These are phyloP conservation scores for Aspergillus steynii DNA, from an alignment of 495 filamentous ascomycete species.

Conservation along the genomic window DNA sequence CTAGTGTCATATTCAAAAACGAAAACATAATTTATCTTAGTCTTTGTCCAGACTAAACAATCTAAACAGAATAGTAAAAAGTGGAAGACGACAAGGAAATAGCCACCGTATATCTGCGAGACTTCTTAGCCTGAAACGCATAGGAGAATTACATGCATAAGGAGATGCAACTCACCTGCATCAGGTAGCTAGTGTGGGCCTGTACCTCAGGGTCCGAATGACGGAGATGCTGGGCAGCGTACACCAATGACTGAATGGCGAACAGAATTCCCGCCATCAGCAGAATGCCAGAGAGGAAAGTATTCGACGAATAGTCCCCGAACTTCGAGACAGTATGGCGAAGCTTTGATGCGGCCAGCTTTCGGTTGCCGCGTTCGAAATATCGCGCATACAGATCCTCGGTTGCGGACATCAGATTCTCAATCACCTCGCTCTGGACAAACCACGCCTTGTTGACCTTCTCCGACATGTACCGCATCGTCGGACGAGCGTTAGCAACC, in stretches of 20 bases:
- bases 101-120: conserved; percentile 77
- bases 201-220: conserved; percentile 45
- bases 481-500: conserved; percentile 71
- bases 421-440: conserved; percentile 78
- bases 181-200: conserved; percentile 67
- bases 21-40: conserved; percentile 93
- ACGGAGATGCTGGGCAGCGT: conserved; percentile 56
- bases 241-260: conserved; percentile 70
- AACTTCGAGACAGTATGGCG: conserved; percentile 63
- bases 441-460: conserved; percentile 90
- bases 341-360: conserved; percentile 84
- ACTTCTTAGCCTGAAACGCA: not conserved
- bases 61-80: conserved; percentile 75
- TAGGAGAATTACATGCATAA: conserved; percentile 3
- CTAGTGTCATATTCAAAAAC: conserved; percentile 94
- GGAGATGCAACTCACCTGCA: conserved; percentile 54
- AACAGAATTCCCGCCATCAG: conserved; percentile 74
- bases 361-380: conserved; percentile 87
- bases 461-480: conserved; percentile 83
- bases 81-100: conserved; percentile 73
- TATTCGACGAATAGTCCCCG: conserved; percentile 68
- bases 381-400: conserved; percentile 93
- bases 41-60: conserved; percentile 75
- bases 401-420: conserved; percentile 70
- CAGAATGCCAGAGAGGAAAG: conserved; percentile 79